A percentile compares a stretch with the other conserved stretches of the same genome.
These are phyloP conservation scores for Psilocybe azurescens DNA, from an alignment of 768 basidiomycete species.

Conservation along the genomic window DNA sequence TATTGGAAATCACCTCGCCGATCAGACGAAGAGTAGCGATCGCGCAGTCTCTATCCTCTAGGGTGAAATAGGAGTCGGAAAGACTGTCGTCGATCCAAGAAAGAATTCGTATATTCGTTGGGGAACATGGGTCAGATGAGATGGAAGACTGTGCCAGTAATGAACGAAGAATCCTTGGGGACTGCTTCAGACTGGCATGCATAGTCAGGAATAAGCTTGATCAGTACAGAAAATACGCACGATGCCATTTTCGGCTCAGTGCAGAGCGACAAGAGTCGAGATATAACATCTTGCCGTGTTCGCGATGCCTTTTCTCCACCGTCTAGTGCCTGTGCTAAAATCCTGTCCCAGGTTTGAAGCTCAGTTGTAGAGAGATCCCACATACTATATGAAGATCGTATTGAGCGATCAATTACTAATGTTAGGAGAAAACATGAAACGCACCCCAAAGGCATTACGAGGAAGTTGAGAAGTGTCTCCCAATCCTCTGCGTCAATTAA, in stretches of 20 bases:
- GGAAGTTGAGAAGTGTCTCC: constrained; percentile 48
- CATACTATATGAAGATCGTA: constrained; percentile 32
- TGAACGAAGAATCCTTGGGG: constrained; percentile 10
- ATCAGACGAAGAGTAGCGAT: constrained; percentile 42
- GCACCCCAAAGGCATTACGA: constrained; percentile 55
- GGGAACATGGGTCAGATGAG: not conserved
- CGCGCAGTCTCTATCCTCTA: constrained; percentile 26
- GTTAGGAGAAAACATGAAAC: constrained; percentile 8
- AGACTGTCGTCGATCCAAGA: constrained; percentile 16
- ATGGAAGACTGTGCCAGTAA: constrained; percentile 15
- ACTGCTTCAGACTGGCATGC: constrained; percentile 15
- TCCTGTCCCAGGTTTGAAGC: constrained; percentile 43
- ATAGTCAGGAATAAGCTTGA: not conserved
- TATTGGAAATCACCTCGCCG: constrained; percentile 35
- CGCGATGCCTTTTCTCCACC: constrained; percentile 23
- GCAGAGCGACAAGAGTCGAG: constrained; percentile 32
- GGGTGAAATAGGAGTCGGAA: constrained; percentile 18
- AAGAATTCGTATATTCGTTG: constrained; percentile 10
- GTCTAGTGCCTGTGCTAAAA: constrained; percentile 38
- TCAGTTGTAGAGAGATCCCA: constrained; percentile 52
- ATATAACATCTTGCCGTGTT: constrained; percentile 27
- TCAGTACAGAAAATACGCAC: constrained; percentile 11
- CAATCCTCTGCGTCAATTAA: constrained; percentile 33
- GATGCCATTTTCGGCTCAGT: constrained; percentile 21
- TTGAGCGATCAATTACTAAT: constrained; percentile 5